phyloP scores from a whole-genome alignment of 1,139 yeast genomes.

The Pichia sp. region DNA sequence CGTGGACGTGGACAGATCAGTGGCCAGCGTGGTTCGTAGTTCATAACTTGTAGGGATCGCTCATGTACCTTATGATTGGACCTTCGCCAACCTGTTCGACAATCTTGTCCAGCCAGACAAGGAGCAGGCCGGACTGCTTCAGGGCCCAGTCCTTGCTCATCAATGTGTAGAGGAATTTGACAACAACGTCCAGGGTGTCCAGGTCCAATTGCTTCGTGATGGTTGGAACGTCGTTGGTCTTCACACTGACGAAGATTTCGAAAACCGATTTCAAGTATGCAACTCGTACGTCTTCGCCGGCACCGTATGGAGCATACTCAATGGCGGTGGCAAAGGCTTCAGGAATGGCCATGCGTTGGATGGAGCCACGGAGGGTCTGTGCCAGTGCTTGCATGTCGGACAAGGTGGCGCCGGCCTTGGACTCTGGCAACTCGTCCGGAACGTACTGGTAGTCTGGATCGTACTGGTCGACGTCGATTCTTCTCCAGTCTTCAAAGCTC shows the following conservation, averaged over 20 bases:
- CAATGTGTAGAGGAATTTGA: slow-evolving; percentile 84
- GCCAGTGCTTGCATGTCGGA: slow-evolving; percentile 57
- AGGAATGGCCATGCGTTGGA: slow-evolving; percentile 70
- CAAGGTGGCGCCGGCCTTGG: slow-evolving; percentile 29
- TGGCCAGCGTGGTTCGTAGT: no score
- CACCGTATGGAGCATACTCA: slow-evolving; percentile 80
- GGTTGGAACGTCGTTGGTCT: slow-evolving; percentile 66
- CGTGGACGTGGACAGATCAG: no score
- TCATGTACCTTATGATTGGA: slow-evolving; percentile 79
- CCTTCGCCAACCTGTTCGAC: slow-evolving; percentile 86
- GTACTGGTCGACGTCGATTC: slow-evolving; percentile 88
- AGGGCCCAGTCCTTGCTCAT: slow-evolving; percentile 79
- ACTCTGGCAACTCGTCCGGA: slow-evolving; percentile 24
- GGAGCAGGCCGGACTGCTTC: slow-evolving; percentile 81
- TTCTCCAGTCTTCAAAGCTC: slow-evolving; percentile 47
- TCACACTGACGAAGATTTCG: slow-evolving; percentile 72
- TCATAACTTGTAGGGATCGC: slow-evolving; percentile 44
- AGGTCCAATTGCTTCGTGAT: slow-evolving; percentile 57
- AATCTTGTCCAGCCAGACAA: slow-evolving; percentile 92
- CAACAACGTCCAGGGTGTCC: slow-evolving; percentile 73
- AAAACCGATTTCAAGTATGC: slow-evolving; percentile 59
- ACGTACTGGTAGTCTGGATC: slow-evolving; percentile 61
- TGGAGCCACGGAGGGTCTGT: slow-evolving; percentile 56
- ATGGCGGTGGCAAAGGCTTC: slow-evolving; percentile 67
- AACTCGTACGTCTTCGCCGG: slow-evolving; percentile 55